These are phyloP conservation scores for Flaveria floridana DNA, from an alignment of 140 eudicot genomes.

Conservation along the genomic window DNA sequence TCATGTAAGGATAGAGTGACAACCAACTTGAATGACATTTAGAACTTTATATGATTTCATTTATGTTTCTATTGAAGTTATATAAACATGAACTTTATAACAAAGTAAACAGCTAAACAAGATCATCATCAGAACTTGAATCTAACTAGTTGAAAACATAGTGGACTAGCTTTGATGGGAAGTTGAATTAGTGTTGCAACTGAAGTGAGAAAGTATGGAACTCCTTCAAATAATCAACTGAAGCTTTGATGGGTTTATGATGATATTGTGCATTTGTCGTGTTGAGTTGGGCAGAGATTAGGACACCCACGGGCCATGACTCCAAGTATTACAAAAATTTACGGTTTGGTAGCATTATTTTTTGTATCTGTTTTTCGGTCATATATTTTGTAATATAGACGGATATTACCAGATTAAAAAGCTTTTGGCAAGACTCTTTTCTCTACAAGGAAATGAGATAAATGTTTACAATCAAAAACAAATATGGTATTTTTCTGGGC, in stretches of 20 bases:
- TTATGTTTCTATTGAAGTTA: not conserved
- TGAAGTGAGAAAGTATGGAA: slow-evolving; percentile 3
- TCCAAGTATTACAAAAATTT: not conserved
- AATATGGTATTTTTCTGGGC: slow-evolving; percentile 13
- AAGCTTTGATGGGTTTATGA: not conserved
- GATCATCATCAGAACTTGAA: not conserved
- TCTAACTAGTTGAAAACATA: not conserved
- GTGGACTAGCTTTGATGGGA: slow-evolving; percentile 5
- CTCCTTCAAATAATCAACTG: not conserved
- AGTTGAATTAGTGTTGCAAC: slow-evolving; percentile 10
- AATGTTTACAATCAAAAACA: not conserved
- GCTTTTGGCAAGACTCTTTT: not conserved
- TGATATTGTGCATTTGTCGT: not conserved
- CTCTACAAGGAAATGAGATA: not conserved
- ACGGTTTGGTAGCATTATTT: not conserved
- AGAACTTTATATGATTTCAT: not conserved
- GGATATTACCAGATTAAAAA: not conserved
- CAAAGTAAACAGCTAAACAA: slow-evolving; percentile 1
- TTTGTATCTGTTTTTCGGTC: not conserved
- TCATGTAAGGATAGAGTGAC: not conserved
- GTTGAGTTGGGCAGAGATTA: not conserved
- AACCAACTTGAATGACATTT: not conserved
- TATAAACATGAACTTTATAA: not conserved
- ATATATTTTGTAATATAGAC: not conserved
- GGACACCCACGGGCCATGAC: not conserved